Conservation (phyloP, 805 yeast species). For the Candida fluviatilis region DNA sequence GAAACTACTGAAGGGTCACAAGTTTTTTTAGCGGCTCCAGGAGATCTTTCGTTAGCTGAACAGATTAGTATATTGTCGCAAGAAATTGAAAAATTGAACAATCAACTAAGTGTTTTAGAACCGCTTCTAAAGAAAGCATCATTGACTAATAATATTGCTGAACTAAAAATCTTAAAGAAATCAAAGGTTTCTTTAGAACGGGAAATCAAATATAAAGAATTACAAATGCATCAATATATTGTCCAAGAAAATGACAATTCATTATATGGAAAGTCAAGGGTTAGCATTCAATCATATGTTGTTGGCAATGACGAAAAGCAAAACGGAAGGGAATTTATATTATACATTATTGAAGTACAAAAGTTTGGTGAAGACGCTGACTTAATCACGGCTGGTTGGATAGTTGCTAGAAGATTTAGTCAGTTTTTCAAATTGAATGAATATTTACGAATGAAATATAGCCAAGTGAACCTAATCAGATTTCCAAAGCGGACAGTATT, state of each 20-base stretch:
- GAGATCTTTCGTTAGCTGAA: slow-evolving; percentile 59
- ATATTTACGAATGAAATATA: slow-evolving; percentile 52
- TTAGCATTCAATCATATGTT: slow-evolving; percentile 50
- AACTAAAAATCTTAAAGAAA: slow-evolving; percentile 61
- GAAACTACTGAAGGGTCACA: slow-evolving; percentile 6
- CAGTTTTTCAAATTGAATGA: slow-evolving; percentile 75
- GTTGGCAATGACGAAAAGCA: slow-evolving; percentile 43
- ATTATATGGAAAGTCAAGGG: slow-evolving; percentile 60
- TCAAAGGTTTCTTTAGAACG: slow-evolving; percentile 63
- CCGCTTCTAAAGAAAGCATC: slow-evolving; percentile 79
- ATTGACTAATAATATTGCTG: slow-evolving; percentile 69
- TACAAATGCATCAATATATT: slow-evolving; percentile 73
- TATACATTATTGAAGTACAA: slow-evolving; percentile 76
- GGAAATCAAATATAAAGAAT: slow-evolving; percentile 70
- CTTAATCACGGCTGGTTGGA: slow-evolving; percentile 69
- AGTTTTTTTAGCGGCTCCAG: slow-evolving; percentile 55
- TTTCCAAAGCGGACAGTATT: slow-evolving; percentile 66
- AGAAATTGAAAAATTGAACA: slow-evolving; percentile 54
- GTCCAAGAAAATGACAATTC: slow-evolving; percentile 82
- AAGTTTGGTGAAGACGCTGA: slow-evolving; percentile 42
- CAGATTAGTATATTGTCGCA: slow-evolving; percentile 57
- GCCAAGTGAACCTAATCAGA: slow-evolving; percentile 44
- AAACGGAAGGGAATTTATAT: slow-evolving; percentile 54
- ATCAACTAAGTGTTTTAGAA: slow-evolving; percentile 60
- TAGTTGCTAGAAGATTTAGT: slow-evolving; percentile 82